Evolutionary conservation across 2,329 filamentous ascomycete genomes (phyloP).

Genomic region (Didymella glomerata): DNA sequence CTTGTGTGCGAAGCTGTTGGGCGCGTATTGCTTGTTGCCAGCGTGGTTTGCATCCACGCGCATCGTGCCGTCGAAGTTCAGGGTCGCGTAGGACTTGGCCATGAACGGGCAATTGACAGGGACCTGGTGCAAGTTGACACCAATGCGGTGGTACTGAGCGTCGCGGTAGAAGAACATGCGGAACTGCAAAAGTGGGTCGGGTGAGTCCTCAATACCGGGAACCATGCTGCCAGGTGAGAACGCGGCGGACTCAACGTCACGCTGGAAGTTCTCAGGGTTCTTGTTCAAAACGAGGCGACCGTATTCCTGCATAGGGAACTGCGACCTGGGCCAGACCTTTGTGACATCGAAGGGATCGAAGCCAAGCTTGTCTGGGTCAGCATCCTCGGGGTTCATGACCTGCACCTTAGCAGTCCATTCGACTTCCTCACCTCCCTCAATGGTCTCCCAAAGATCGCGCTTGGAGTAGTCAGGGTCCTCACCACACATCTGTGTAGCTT

Average conservation of each 20-base stretch:
- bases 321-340: constrained; percentile 60
- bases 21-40: not conserved
- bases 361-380: constrained; percentile 58
- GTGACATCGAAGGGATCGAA: constrained; percentile 65
- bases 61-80: not conserved
- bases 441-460: constrained; percentile 56
- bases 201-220: constrained; percentile 59
- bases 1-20: not conserved
- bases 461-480: constrained; percentile 63
- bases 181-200: constrained; percentile 34
- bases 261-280: constrained; percentile 62
- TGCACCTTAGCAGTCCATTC: constrained; percentile 58
- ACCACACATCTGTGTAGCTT: constrained; percentile 57
- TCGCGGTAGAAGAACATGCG: constrained; percentile 50
- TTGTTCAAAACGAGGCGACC: constrained; percentile 62
- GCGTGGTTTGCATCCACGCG: not conserved
- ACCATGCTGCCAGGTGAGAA: constrained; percentile 63
- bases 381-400: constrained; percentile 58
- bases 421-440: constrained; percentile 54
- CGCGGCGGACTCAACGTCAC: constrained; percentile 48
- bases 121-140: constrained; percentile 62
- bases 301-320: constrained; percentile 61
- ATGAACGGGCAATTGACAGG: constrained; percentile 55
- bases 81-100: not conserved
- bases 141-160: constrained; percentile 62